Evolutionary conservation across 208 protist species (phyloP).

Genomic region (Phytomonas francai): DNA sequence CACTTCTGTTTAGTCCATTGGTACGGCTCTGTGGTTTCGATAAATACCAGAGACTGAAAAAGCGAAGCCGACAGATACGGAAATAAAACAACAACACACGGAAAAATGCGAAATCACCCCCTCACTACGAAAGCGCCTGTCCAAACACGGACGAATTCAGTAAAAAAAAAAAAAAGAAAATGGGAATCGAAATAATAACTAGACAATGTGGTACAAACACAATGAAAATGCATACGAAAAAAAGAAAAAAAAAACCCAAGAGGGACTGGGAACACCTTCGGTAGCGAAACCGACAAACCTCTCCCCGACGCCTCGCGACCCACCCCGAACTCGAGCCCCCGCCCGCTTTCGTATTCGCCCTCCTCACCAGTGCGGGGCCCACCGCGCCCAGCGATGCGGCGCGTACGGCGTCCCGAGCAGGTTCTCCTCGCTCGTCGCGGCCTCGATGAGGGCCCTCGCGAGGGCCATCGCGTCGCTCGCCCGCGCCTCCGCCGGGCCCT

Average conservation of each 20-base stretch:
- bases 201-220: background rate
- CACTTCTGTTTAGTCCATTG: background rate
- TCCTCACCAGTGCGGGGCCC: constrained; percentile 78
- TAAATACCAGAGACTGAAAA: constrained; percentile 8
- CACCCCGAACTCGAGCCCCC: background rate
- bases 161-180: constrained; percentile 13
- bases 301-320: no score
- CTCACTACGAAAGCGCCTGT: background rate
- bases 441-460: constrained; percentile 36
- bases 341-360: constrained; percentile 7
- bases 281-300: no score
- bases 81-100: constrained; percentile 6
- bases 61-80: background rate
- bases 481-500: background rate
- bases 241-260: constrained; percentile 7
- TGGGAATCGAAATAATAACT: background rate
- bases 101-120: background rate
- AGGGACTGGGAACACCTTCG: no score
- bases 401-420: constrained; percentile 30
- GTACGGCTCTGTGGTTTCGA: background rate
- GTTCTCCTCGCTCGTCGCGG: constrained; percentile 34
- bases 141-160: background rate
- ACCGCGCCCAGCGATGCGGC: constrained; percentile 59
- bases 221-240: background rate
- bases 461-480: constrained; percentile 26